Evolutionary conservation across 208 protist genomes (phyloP).

Genomic region (Leptomonas seymouri): DNA sequence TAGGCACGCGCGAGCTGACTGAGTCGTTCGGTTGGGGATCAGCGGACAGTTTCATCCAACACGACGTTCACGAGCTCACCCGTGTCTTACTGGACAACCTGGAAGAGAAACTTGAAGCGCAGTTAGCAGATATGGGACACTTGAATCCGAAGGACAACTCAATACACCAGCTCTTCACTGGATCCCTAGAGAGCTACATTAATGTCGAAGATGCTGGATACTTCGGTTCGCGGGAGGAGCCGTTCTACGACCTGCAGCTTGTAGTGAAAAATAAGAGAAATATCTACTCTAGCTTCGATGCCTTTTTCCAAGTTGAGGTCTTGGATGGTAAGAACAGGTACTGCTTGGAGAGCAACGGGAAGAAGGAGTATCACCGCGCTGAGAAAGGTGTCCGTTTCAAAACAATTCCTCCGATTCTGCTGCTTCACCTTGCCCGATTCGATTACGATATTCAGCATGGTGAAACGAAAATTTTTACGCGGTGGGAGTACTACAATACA

Average conservation of each 20-base stretch:
- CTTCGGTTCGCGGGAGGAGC: constrained; percentile 73
- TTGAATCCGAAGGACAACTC: constrained; percentile 48
- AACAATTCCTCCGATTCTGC: constrained; percentile 81
- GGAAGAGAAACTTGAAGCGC: constrained; percentile 70
- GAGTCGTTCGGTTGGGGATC: constrained; percentile 93
- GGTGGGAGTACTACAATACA: constrained; percentile 86
- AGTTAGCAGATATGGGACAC: constrained; percentile 17
- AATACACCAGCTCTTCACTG: constrained; percentile 78
- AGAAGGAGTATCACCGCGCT: constrained; percentile 80
- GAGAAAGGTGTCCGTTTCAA: constrained; percentile 89
- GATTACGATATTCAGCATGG: constrained; percentile 87
- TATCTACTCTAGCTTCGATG: constrained; percentile 88
- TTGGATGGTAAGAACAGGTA: constrained; percentile 95
- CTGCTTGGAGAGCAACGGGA: constrained; percentile 80
- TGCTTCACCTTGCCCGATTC: constrained; percentile 92
- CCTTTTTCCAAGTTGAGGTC: constrained; percentile 89
- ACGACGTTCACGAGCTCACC: constrained; percentile 92
- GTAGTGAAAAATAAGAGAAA: constrained; percentile 87
- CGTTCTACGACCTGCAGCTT: constrained; percentile 93
- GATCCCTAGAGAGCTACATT: constrained; percentile 83
- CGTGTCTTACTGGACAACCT: constrained; percentile 88
- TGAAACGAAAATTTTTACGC: constrained; percentile 87
- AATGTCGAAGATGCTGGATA: constrained; percentile 87
- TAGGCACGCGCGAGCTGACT: constrained; percentile 91
- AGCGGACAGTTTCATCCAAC: constrained; percentile 91